phyloP scores from a whole-genome alignment of 2,329 filamentous ascomycete genomes.

The Fusarium sp. region DNA sequence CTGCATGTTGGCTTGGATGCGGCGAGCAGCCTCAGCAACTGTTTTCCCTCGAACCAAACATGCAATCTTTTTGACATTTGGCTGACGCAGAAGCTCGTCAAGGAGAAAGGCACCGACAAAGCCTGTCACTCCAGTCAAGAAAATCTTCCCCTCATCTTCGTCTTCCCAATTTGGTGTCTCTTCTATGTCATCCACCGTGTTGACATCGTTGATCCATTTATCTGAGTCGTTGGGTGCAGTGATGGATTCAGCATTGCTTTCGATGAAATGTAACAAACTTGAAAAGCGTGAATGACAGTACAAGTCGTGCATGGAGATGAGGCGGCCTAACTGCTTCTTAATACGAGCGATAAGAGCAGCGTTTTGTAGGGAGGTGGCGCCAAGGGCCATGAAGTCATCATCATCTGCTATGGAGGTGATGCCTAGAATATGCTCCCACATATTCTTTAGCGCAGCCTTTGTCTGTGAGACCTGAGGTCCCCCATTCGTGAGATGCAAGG shows the following conservation, averaged over 20 bases:
- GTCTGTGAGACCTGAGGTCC: neutral
- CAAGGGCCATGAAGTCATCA: slow-evolving; percentile 9
- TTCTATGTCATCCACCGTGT: slow-evolving; percentile 1
- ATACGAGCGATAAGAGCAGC: slow-evolving; percentile 9
- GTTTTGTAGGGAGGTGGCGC: slow-evolving; percentile 9
- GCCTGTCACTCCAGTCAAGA: slow-evolving; percentile 11
- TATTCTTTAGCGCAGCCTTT: neutral
- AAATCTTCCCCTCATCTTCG: neutral
- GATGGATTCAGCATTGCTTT: neutral
- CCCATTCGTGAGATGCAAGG: too few relatives aligned
- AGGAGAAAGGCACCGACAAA: neutral
- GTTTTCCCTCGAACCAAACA: neutral
- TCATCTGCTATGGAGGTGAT: neutral
- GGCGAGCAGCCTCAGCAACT: neutral
- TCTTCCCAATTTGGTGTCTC: neutral
- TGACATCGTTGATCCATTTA: slow-evolving; percentile 6
- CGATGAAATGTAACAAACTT: neutral
- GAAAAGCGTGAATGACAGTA: slow-evolving; percentile 5
- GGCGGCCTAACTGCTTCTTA: neutral
- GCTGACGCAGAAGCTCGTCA: neutral
- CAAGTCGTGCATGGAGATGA: slow-evolving; percentile 13
- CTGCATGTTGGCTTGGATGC: slow-evolving; percentile 6
- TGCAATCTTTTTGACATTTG: slow-evolving; percentile 1
- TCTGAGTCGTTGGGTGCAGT: slow-evolving; percentile 8
- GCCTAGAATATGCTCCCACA: neutral